Base-by-base conservation (phyloP, 257 asterid species). In the Scutellaria baicalensis region DNA sequence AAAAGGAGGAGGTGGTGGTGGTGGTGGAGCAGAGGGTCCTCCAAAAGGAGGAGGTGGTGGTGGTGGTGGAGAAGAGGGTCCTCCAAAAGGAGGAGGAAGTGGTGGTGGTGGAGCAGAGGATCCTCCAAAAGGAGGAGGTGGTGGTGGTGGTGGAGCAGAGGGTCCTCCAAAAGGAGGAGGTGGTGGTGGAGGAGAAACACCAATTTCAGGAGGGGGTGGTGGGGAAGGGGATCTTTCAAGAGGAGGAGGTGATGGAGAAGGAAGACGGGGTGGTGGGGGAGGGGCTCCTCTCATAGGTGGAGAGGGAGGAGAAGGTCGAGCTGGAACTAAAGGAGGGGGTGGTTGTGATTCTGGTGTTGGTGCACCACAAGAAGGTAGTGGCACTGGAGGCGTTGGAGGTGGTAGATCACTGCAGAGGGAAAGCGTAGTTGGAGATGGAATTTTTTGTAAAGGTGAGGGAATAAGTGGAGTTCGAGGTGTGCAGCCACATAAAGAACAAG, bases 21-120 rank as follows among this genome's bases (percentile, higher is more conserved):
- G 81, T 9, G 86, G 81, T 9, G 83, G 82, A 7, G 49, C 14
- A 0, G 82, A 77, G 7, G 9, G 59, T 16, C 68, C 68, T 43
- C 80, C 71, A 8, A 77, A 78, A 4, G 80, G 81, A 18, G 95
- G 82, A 6, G 94, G 84, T 9, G 81, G 75, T 8, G 87, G 77
- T 0, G 83, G 57, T 33, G 67, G 81, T 5, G 74, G 79, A 7
- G 77, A 75, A 0, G 80, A 72, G 2, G 78, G 60, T 1, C 27
- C 43, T n/a, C n/a, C n/a, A n/a, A n/a, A n/a, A n/a, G n/a, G n/a
- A n/a, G n/a, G n/a, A 7, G 73, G 76, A 8, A 78, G 77, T 0
- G 80, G 79, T 2, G 83, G 78, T 0, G 75, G 71, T 5, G 75
- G 72, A 6, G 88, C 78, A 31, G 79, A 81, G 0, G 79, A 16